Evolutionary conservation across 2,329 filamentous ascomycete genomes (phyloP), one percentile per base, ranked within the genome.

Genomic region (Mycosphaerelloides madeirae): DNA sequence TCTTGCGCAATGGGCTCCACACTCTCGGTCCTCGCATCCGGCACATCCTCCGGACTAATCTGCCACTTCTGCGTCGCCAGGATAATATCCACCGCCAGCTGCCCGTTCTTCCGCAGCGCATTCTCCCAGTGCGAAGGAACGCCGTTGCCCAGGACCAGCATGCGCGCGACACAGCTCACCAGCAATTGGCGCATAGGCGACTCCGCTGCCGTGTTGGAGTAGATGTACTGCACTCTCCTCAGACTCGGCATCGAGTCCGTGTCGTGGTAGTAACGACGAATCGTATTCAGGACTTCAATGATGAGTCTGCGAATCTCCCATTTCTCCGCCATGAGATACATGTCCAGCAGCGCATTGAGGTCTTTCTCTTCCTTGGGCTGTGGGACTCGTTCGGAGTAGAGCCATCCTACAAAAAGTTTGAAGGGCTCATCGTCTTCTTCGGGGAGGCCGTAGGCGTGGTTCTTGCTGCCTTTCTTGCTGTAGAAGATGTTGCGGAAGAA

Each of bases 401-500:
- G 69, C 76, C 76, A 74, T 45, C 71, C 69, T 41, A 78, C 72
- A 55, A 78, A 71, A 34, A 72, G 64, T 53, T 73, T 66, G 65
- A 78, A 75, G 31, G 74, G 61, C 33, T 62, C 61, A 55, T 76
- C 70, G 50, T 79, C 72, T 48, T 78, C 69, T 36, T 79, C 70
- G 29, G 73, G 73, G 2, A 78, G 69, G 16, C 71, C 73, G 51
- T 71, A 76, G 37, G 60, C 50, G 35, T 63, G 62, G 53, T 62
- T 60, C 33, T 62, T 62, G 18, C 61, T 56, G 19, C 53, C 48
- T 33, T 68, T 66, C 15, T 60, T 63, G 46, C 41, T 40, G 60
- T 74, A 70, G 66, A 78, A 77, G 62, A 72, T 69, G 43, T 70
- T 67, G 55, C 70, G 65, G 69, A 78, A 78, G 67, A 75, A 76